Percentiles rank a stretch among this genome's conserved stretches.
Conservation (phyloP, 495 filamentous ascomycete species). For the Pyrenula aspistea region DNA sequence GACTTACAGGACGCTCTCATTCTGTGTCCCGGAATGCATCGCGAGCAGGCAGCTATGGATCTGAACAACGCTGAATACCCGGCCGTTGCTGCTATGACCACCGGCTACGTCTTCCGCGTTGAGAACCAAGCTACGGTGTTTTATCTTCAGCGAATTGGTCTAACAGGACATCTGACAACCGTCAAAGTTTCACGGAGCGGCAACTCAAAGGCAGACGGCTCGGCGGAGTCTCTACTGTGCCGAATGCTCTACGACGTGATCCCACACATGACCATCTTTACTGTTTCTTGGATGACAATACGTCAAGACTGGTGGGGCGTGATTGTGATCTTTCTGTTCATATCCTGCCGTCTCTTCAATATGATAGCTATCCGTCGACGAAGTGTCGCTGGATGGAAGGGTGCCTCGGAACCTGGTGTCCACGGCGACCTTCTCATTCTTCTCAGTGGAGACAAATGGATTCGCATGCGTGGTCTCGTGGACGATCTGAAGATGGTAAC, state of each 20-base stretch:
- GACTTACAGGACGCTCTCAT: slow-evolving; percentile 39
- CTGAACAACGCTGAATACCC: slow-evolving; percentile 21
- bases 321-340: slow-evolving; percentile 26
- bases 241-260: slow-evolving; percentile 31
- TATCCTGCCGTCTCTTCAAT: slow-evolving; percentile 41
- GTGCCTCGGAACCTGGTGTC: slow-evolving; percentile 20
- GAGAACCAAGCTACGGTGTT: slow-evolving; percentile 40
- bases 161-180: slow-evolving; percentile 29
- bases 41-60: slow-evolving; percentile 37
- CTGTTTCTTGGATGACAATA: slow-evolving; percentile 25
- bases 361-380: slow-evolving; percentile 40
- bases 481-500: slow-evolving; percentile 48
- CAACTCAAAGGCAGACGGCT: neutral
- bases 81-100: slow-evolving; percentile 14
- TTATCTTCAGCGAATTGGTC: slow-evolving; percentile 35
- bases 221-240: slow-evolving; percentile 14
- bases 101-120: slow-evolving; percentile 31
- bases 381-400: slow-evolving; percentile 19
- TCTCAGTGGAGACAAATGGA: slow-evolving; percentile 27
- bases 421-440: slow-evolving; percentile 27
- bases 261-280: slow-evolving; percentile 26
- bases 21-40: slow-evolving; percentile 47
- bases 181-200: slow-evolving; percentile 24
- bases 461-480: slow-evolving; percentile 37
- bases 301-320: slow-evolving; percentile 42